Evolutionary conservation across 2,329 filamentous ascomycete species (phyloP), one percentile per base, ranked within the genome.

Genomic region (Cladosporium velox): DNA sequence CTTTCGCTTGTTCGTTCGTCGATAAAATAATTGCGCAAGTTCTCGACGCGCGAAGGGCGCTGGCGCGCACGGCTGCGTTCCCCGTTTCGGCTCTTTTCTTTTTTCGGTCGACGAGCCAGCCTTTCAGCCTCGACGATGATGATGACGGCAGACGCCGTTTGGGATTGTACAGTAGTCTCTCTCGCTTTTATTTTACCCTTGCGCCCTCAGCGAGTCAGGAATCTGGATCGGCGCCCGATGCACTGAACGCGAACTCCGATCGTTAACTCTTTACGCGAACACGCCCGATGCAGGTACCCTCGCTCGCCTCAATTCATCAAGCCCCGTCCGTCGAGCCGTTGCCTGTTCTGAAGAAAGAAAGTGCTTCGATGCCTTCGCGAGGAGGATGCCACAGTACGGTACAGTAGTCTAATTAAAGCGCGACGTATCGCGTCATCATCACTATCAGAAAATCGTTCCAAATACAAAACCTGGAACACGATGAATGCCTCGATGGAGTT

Each of bases 241-340:
- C 11, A 18, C 52, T 55, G 52, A 34, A 55, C 28, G 28, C 15
- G 28, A 55, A 55, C 15, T 18, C 18, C 52, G 28, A 55, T 55
- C 52, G n/a, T 30, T 30, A 30, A 32, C 52, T 55, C 26, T 55
- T 30, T 55, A 55, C 28, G 28, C 52, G 52, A 55, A 55, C 8
- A 55, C 28, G 18, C 14, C 28, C 52, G 52, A 55, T 55, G 52
- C 52, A 55, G 52, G 52, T 55, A 55, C 52, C 52, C 52, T 34
- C n/a, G 52, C 2, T 21, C 52, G 28, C 18, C 28, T 35, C 28
- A 28, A 21, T 32, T 32, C 28, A 24, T 24, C 18, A 44, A 44
- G 41, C n/a, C 41, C 6, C 30, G 18, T 44, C 6, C 30, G 18
- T 44, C 30, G 30, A 32, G 30, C 30, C 34, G 34, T 35, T 8